phyloP scores from a whole-genome alignment of 805 yeast species.

The Candida arabinofermentans region DNA sequence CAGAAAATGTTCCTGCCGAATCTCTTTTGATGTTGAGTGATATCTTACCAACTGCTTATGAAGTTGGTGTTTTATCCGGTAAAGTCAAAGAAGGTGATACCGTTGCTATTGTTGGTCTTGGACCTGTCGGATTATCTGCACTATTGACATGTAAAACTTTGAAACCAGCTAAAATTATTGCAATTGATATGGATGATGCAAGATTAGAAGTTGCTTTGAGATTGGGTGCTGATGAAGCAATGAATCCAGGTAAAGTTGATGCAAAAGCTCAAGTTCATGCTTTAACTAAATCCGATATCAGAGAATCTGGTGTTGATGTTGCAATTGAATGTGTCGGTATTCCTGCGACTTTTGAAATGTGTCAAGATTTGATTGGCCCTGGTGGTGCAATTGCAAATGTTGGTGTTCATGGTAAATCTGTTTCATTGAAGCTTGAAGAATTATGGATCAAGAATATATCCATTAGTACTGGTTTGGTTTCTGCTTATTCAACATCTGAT shows the following conservation, averaged over 20 bases:
- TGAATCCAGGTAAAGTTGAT: constrained; percentile 48
- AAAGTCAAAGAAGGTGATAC: constrained; percentile 49
- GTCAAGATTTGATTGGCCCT: constrained; percentile 49
- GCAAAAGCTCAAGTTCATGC: constrained; percentile 34
- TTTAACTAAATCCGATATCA: constrained; percentile 25
- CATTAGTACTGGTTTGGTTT: constrained; percentile 47
- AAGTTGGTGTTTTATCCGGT: constrained; percentile 59
- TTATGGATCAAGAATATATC: constrained; percentile 42
- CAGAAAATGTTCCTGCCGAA: constrained; percentile 34
- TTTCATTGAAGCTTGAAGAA: constrained; percentile 39
- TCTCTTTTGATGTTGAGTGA: constrained; percentile 58
- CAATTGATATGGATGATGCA: constrained; percentile 56
- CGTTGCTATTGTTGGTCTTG: constrained; percentile 64
- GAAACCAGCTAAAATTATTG: constrained; percentile 53
- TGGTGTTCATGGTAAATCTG: constrained; percentile 48
- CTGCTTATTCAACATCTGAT: constrained; percentile 39
- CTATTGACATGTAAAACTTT: constrained; percentile 49
- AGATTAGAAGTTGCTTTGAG: constrained; percentile 54
- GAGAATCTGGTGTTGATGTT: constrained; percentile 53
- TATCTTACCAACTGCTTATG: constrained; percentile 65
- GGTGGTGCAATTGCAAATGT: constrained; percentile 67
- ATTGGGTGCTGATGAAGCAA: constrained; percentile 56
- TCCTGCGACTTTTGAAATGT: constrained; percentile 55
- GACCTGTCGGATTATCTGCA: constrained; percentile 66
- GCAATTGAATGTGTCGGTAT: constrained; percentile 66